A percentile compares a stretch with the other conserved stretches of the same genome.
Evolutionary conservation across 1,284 basidiomycete genomes (phyloP).

Genomic region (Phellopilus nigrolimitatus): DNA sequence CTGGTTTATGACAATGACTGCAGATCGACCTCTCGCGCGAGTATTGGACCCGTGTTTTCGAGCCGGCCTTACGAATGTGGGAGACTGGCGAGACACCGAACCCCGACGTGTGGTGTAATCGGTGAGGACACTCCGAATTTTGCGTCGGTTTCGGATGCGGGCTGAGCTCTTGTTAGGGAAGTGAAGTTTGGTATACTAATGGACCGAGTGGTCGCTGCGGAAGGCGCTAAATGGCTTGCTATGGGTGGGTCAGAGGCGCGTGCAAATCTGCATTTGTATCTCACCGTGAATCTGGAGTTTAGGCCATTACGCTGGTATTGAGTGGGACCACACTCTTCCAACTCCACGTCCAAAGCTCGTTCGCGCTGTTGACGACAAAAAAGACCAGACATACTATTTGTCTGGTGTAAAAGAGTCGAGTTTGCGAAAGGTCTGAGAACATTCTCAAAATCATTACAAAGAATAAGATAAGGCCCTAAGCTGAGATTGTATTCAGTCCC

Average conservation of each 20-base stretch:
- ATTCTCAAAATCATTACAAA: background rate
- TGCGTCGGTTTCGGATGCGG: background rate
- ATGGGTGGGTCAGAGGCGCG: conserved; percentile 49
- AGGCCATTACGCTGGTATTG: conserved; percentile 89
- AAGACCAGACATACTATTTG: conserved; percentile 95
- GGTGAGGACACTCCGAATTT: conserved; percentile 36
- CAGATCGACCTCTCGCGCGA: conserved; percentile 80
- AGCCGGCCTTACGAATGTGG: conserved; percentile 77
- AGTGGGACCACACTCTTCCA: conserved; percentile 34
- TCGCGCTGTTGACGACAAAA: conserved; percentile 60
- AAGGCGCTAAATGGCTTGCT: conserved; percentile 58
- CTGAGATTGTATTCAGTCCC: conserved; percentile 39
- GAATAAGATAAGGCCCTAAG: background rate
- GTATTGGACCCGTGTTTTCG: conserved; percentile 88
- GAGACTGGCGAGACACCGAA: conserved; percentile 81
- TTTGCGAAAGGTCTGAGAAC: conserved; percentile 37
- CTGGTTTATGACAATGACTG: too few relatives aligned
- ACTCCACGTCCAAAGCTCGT: conserved; percentile 56
- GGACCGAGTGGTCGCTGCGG: conserved; percentile 45
- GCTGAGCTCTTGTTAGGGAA: conserved; percentile 49
- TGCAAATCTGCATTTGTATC: conserved; percentile 1
- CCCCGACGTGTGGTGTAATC: conserved; percentile 93
- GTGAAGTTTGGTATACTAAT: conserved; percentile 92
- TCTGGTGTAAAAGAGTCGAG: conserved; percentile 68
- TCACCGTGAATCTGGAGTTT: conserved; percentile 1